Percentiles rank a stretch among this genome's conserved stretches.
Conservation (phyloP, 2,329 filamentous ascomycete genomes). For the Hypomyces perniciosus region DNA sequence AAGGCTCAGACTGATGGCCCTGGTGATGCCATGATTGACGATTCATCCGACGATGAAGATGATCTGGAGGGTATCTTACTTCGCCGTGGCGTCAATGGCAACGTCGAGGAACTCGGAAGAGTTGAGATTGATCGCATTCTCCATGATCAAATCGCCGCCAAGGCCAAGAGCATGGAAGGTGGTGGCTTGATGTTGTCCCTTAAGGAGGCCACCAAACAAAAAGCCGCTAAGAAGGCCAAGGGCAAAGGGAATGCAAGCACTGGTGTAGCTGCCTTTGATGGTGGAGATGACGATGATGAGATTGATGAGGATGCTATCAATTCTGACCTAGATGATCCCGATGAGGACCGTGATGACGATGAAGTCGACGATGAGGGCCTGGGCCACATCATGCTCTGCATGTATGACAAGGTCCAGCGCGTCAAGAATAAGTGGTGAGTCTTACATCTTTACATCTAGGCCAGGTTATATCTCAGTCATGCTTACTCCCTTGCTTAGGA, state of each 20-base stretch:
- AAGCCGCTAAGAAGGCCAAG: constrained; percentile 12
- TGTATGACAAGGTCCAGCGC: constrained; percentile 97
- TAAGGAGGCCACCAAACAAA: constrained; percentile 43
- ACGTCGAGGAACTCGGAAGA: constrained; percentile 50
- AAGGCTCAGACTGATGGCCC: constrained; percentile 69
- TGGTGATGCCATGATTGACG: constrained; percentile 39
- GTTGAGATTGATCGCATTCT: constrained; percentile 64
- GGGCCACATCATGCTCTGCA: constrained; percentile 93
- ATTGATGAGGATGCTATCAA: constrained; percentile 90
- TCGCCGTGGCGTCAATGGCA: constrained; percentile 47
- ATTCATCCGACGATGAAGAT: constrained; percentile 38
- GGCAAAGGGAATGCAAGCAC: constrained; percentile 19
- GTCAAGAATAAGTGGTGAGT: constrained; percentile 95
- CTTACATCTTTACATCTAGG: not conserved
- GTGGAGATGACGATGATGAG: constrained; percentile 54
- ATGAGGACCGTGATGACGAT: constrained; percentile 77
- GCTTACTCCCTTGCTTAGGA: constrained; percentile 49
- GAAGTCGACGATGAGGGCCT: constrained; percentile 81
- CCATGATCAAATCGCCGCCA: constrained; percentile 59
- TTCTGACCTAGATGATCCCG: constrained; percentile 91
- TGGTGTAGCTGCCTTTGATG: constrained; percentile 52
- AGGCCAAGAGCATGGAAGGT: constrained; percentile 64
- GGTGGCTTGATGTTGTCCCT: constrained; percentile 71
- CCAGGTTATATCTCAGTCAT: not conserved
- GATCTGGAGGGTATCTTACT: constrained; percentile 55